A percentile compares a stretch with the other conserved stretches of the same genome.
These are phyloP conservation scores for Picea glauca DNA, from an alignment of 75 land plant species.

Conservation along the genomic window DNA sequence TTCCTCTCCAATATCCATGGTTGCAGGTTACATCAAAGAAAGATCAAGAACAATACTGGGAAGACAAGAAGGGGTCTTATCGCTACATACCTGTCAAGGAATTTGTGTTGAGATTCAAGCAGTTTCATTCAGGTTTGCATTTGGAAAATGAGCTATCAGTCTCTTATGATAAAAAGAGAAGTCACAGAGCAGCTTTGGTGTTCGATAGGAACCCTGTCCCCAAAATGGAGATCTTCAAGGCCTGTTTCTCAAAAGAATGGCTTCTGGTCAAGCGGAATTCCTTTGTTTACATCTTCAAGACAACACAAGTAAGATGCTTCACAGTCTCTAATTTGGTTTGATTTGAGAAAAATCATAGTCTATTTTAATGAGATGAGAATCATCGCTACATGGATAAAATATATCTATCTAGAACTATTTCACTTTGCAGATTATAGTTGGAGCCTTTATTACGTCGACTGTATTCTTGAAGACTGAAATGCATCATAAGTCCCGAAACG, in stretches of 20 bases:
- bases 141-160: conserved; percentile 53
- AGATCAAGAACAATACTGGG: conserved; percentile 97
- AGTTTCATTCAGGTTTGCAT: conserved; percentile 60
- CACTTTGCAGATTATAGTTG: conserved; percentile 52
- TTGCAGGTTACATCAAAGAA: conserved; percentile 89
- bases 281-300: conserved; percentile 64
- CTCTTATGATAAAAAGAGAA: conserved; percentile 58
- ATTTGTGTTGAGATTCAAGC: conserved; percentile 58
- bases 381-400: conserved; percentile 1
- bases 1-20: conserved; percentile 58
- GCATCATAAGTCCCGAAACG: conserved; percentile 39
- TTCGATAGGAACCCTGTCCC: conserved; percentile 45
- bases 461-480: conserved; percentile 60
- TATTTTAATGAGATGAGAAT: not conserved
- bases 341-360: not conserved
- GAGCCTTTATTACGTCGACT: conserved; percentile 57
- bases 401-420: conserved; percentile 66
- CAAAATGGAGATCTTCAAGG: conserved; percentile 56
- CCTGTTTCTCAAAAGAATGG: conserved; percentile 70
- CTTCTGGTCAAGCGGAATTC: conserved; percentile 79
- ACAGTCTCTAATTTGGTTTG: not conserved
- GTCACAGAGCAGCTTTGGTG: conserved; percentile 74
- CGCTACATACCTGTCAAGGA: conserved; percentile 65
- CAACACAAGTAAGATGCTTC: conserved; percentile 30
- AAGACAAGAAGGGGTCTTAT: conserved; percentile 43